Conservation (phyloP, 148 eudicot species). For the Pharnaceum exiguum region DNA sequence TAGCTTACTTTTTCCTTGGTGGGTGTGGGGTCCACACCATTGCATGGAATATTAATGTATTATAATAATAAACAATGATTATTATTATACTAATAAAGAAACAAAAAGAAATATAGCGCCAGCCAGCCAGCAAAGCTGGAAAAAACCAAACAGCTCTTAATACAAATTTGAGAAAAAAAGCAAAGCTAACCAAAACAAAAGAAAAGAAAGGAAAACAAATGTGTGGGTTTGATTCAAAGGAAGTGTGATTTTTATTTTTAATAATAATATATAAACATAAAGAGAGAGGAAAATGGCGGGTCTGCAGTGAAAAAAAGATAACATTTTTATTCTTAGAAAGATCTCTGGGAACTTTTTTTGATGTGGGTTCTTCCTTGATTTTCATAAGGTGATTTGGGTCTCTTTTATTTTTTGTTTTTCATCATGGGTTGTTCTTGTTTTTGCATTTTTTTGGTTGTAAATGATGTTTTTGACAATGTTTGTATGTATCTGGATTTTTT, state of each 20-base stretch:
- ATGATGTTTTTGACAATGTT: neutral
- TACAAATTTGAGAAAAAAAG: too few species aligned
- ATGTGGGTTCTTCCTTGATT: conserved; percentile 25
- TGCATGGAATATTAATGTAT: too few species aligned
- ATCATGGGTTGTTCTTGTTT: conserved; percentile 5
- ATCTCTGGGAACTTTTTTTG: conserved; percentile 24
- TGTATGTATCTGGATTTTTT: neutral
- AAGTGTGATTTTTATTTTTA: conserved; percentile 2
- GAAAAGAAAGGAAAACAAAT: too few species aligned
- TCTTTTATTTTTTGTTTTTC: conserved; percentile 1
- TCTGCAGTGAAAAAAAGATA: conserved; percentile 21
- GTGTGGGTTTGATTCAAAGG: conserved; percentile 28
- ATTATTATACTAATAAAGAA: conserved; percentile 17
- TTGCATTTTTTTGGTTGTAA: conserved; percentile 2
- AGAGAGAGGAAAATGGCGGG: conserved; percentile 23
- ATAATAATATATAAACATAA: neutral
- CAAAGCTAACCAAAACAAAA: too few species aligned
- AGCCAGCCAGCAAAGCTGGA: too few species aligned
- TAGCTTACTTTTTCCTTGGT: conserved; percentile 2
- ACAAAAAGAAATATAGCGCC: neutral
- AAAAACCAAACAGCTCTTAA: too few species aligned
- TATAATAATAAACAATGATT: too few species aligned
- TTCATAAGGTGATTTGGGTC: conserved; percentile 10
- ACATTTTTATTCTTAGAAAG: too few species aligned
- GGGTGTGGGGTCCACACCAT: neutral